Conservation (phyloP, 1,139 yeast species). For the Nakaseomyces glabratus region DNA sequence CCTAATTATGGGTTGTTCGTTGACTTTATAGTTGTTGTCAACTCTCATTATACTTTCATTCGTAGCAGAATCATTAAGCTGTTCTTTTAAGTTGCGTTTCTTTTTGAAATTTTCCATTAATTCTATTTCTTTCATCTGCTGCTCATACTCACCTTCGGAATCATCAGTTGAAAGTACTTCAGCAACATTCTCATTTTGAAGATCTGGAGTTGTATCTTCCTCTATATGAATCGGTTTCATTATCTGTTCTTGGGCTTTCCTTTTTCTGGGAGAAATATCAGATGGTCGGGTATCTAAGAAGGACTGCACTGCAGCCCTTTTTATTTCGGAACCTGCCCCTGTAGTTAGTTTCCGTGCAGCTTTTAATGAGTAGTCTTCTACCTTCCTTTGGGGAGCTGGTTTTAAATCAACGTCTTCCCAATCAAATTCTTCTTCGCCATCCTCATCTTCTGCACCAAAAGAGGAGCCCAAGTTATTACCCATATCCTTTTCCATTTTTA, state of each 20-base stretch:
- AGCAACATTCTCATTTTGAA: slow-evolving; percentile 13
- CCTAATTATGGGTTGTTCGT: background rate
- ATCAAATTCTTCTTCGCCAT: slow-evolving; percentile 40
- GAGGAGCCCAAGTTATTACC: too few relatives aligned
- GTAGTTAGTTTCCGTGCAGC: slow-evolving; percentile 33
- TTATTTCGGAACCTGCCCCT: slow-evolving; percentile 9
- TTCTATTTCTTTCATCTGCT: slow-evolving; percentile 33
- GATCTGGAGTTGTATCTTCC: slow-evolving; percentile 11
- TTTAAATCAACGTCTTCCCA: slow-evolving; percentile 54
- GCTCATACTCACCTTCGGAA: slow-evolving; percentile 8
- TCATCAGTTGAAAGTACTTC: background rate
- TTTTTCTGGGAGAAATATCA: slow-evolving; percentile 18
- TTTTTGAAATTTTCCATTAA: slow-evolving; percentile 31
- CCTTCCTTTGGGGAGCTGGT: slow-evolving; percentile 19
- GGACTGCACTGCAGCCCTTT: slow-evolving; percentile 24
- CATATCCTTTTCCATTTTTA: too few relatives aligned
- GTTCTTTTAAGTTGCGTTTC: slow-evolving; percentile 3
- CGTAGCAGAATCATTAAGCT: background rate
- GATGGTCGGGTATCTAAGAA: slow-evolving; percentile 25
- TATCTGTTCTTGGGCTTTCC: slow-evolving; percentile 6
- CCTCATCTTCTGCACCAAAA: slow-evolving; percentile 29
- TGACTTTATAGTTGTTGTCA: too few relatives aligned
- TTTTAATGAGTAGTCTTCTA: slow-evolving; percentile 32
- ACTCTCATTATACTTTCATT: too few relatives aligned
- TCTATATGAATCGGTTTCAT: slow-evolving; percentile 6